These are phyloP conservation scores for Diplodia mutila DNA, from an alignment of 2,329 filamentous ascomycete species.

Conservation along the genomic window DNA sequence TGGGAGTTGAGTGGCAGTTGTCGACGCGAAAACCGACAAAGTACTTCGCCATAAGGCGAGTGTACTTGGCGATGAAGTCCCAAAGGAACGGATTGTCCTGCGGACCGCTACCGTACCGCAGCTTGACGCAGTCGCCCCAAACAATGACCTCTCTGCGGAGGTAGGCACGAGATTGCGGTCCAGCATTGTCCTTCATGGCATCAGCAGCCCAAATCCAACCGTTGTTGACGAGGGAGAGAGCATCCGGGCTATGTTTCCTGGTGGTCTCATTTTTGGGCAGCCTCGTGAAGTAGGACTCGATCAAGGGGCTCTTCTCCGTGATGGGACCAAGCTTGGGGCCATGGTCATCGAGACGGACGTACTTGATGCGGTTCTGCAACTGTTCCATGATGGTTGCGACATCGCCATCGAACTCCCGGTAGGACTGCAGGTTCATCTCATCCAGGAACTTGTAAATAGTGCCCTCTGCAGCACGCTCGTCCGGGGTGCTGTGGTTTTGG, in stretches of 20 bases:
- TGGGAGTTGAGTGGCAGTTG: constrained; percentile 94
- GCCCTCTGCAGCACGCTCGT: constrained; percentile 56
- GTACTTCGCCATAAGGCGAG: constrained; percentile 87
- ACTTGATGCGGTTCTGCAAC: constrained; percentile 92
- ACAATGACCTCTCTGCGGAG: constrained; percentile 95
- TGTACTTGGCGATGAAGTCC: constrained; percentile 95
- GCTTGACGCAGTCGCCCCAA: constrained; percentile 98
- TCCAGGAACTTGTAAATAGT: constrained; percentile 69
- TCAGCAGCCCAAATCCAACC: constrained; percentile 99
- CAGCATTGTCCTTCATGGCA: constrained; percentile 90
- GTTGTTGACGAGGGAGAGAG: constrained; percentile 88
- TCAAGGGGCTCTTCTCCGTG: constrained; percentile 74
- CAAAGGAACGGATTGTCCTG: constrained; percentile 91
- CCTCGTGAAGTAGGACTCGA: constrained; percentile 94
- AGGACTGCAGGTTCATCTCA: constrained; percentile 83
- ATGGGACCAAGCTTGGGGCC: constrained; percentile 86
- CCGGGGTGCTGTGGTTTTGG: constrained; percentile 54
- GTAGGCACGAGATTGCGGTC: constrained; percentile 87
- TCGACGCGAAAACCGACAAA: constrained; percentile 96
- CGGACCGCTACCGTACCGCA: constrained; percentile 80
- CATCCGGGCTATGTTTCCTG: constrained; percentile 72
- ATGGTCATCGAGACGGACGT: constrained; percentile 87
- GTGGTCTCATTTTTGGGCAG: constrained; percentile 79
- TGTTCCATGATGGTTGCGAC: constrained; percentile 83
- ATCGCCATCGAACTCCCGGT: constrained; percentile 89